These are phyloP conservation scores for Sarcodon sp. DNA, from an alignment of 768 basidiomycete species.

Conservation along the genomic window DNA sequence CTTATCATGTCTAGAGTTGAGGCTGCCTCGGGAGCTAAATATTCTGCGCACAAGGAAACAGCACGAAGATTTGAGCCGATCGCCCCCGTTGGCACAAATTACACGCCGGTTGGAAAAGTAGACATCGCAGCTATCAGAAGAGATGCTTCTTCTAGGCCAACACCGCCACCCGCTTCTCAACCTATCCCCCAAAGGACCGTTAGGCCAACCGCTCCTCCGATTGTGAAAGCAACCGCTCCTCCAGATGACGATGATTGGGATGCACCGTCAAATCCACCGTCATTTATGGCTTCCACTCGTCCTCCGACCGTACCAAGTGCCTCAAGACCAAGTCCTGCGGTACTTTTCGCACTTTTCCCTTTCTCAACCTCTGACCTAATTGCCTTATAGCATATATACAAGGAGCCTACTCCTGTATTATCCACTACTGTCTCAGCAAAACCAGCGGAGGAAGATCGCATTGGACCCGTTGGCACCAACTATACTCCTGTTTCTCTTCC, in stretches of 20 bases:
- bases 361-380: not conserved
- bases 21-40: constrained; percentile 83
- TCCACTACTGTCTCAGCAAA: constrained; percentile 45
- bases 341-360: constrained; percentile 12
- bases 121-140: constrained; percentile 49
- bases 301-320: constrained; percentile 16
- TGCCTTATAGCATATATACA: constrained; percentile 12
- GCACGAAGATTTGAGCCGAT: constrained; percentile 67
- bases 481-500: constrained; percentile 83
- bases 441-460: constrained; percentile 69
- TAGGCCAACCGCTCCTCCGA: constrained; percentile 1
- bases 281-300: constrained; percentile 14
- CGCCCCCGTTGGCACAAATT: constrained; percentile 66
- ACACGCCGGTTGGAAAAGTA: constrained; percentile 62
- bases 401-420: constrained; percentile 22
- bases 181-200: not conserved
- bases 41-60: constrained; percentile 73
- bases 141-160: constrained; percentile 11
- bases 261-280: constrained; percentile 28
- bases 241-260: constrained; percentile 46
- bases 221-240: constrained; percentile 12
- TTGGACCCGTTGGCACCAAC: constrained; percentile 75
- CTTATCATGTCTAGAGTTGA: constrained; percentile 81
- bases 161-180: constrained; percentile 12
- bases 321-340: constrained; percentile 27